Conservation (phyloP, 2,329 filamentous ascomycete genomes). For the Scedosporium minutisporum region DNA sequence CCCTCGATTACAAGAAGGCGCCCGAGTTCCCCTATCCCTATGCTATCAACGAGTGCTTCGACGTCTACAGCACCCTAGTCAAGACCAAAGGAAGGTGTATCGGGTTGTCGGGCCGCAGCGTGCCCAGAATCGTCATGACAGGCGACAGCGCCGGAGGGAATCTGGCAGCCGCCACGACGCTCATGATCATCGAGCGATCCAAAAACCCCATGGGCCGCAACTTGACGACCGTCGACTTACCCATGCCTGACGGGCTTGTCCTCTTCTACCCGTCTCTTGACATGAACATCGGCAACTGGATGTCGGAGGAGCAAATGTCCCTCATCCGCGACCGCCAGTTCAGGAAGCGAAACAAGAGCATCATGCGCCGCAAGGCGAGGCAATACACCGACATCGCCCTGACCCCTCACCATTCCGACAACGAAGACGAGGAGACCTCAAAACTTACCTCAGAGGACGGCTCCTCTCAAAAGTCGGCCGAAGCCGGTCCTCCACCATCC, state of each 20-base stretch:
- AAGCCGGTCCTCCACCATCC: not conserved
- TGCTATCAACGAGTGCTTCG: conserved; percentile 39
- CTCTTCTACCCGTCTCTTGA: conserved; percentile 85
- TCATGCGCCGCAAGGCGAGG: conserved; percentile 76
- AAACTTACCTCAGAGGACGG: conserved; percentile 13
- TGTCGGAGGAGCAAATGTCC: conserved; percentile 96
- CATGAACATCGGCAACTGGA: conserved; percentile 98
- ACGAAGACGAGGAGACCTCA: conserved; percentile 47
- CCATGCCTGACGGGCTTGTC: conserved; percentile 69
- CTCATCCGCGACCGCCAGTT: conserved; percentile 76
- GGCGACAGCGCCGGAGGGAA: conserved; percentile 42
- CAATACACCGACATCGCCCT: conserved; percentile 79
- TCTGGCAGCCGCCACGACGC: conserved; percentile 55
- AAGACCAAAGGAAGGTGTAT: conserved; percentile 31
- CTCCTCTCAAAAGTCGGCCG: not conserved
- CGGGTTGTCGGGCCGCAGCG: conserved; percentile 28
- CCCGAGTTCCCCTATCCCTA: conserved; percentile 41
- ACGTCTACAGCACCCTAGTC: conserved; percentile 31
- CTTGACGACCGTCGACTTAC: conserved; percentile 42
- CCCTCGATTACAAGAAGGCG: conserved; percentile 67
- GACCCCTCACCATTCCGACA: conserved; percentile 72
- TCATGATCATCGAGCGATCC: conserved; percentile 81
- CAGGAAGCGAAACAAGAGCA: conserved; percentile 66
- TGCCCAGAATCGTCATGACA: conserved; percentile 32
- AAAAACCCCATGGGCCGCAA: conserved; percentile 26